Conservation (phyloP, 306 rosid species). For the Lathyrus oleraceus region DNA sequence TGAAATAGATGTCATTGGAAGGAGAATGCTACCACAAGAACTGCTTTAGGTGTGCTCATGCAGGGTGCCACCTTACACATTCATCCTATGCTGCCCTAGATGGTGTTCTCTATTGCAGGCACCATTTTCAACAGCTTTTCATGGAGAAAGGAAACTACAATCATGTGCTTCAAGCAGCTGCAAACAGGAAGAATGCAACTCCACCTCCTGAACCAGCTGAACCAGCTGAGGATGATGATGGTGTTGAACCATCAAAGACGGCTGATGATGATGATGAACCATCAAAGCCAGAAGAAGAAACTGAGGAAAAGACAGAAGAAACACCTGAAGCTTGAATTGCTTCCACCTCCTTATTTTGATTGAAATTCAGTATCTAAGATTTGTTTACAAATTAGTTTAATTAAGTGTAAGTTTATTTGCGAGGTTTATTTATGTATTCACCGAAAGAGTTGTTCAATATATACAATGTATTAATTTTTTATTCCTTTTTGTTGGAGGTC, state of each 20-base stretch:
- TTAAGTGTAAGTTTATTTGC: slow-evolving; percentile 39
- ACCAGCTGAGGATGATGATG: slow-evolving; percentile 20
- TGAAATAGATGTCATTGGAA: slow-evolving; percentile 66
- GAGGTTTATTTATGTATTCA: slow-evolving; percentile 40
- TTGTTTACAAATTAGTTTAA: slow-evolving; percentile 39
- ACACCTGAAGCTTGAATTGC: slow-evolving; percentile 7
- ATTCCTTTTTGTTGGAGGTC: slow-evolving; percentile 11
- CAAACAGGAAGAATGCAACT: slow-evolving; percentile 52
- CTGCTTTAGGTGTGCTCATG: slow-evolving; percentile 98
- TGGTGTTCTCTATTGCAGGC: slow-evolving; percentile 91
- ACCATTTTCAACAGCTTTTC: slow-evolving; percentile 91
- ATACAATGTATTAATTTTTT: slow-evolving; percentile 22
- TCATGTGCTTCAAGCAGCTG: slow-evolving; percentile 71
- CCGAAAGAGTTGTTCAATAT: slow-evolving; percentile 30
- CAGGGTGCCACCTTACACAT: slow-evolving; percentile 90
- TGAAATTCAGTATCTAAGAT: slow-evolving; percentile 31
- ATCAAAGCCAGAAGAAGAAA: slow-evolving; percentile 18
- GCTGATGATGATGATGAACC: slow-evolving; percentile 26
- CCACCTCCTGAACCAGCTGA: slow-evolving; percentile 50
- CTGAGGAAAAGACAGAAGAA: slow-evolving; percentile 1
- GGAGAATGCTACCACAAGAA: slow-evolving; percentile 86
- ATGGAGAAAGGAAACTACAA: slow-evolving; percentile 89
- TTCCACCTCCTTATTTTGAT: background rate
- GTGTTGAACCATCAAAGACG: slow-evolving; percentile 33
- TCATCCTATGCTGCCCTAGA: slow-evolving; percentile 84